Evolutionary conservation across 371 early-diverging fungal genomes (phyloP), one percentile per base, ranked within the genome.

Genomic region (Mucor saturninus): DNA sequence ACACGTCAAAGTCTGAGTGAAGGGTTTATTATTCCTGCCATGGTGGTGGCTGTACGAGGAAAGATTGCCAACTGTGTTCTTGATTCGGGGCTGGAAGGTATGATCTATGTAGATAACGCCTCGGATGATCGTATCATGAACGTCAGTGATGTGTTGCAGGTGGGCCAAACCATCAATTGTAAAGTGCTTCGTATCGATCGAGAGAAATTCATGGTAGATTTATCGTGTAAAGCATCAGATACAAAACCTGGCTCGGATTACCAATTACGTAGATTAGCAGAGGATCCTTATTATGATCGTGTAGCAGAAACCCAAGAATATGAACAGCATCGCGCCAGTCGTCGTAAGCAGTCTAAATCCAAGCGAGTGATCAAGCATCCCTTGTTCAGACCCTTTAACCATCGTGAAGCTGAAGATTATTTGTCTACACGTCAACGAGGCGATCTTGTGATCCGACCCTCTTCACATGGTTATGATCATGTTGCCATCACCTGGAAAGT

Each of bases 401-500:
- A 83, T 65, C 68, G 81, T 35, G 86, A 93, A 64, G 97, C 97
- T 3, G 88, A 90, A 66, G 80, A 86, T 45, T 91, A 87, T 56
- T 76, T 98, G 50, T 73, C 83, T 7, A 69, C 72, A 14, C 81
- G 89, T 26, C 83, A 80, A 14, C 80, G 85, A 26, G 99, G 98
- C 35, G 90, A 91, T 32, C 74, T 90, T n/a, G 92, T 99, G 11
- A 91, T 99, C 56, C 89, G 98, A 21, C 97, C 98, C 1, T 96
- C 97, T 13, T 92, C 93, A 4, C 86, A 89, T 10, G 96, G 97
- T 10, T 75, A 80, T 29, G 88, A 93, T 67, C 94, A 95, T 69
- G 80, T 99, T 15, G 89, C 93, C 0, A 88, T 98, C 31, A 96
- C 96, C 4, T 97, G 96, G 95, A 96, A 97, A 65, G 87, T 97